Percentiles rank a stretch among this genome's conserved stretches.
Conservation (phyloP, 2,329 filamentous ascomycete species). For the Hypoxylon sp. region DNA sequence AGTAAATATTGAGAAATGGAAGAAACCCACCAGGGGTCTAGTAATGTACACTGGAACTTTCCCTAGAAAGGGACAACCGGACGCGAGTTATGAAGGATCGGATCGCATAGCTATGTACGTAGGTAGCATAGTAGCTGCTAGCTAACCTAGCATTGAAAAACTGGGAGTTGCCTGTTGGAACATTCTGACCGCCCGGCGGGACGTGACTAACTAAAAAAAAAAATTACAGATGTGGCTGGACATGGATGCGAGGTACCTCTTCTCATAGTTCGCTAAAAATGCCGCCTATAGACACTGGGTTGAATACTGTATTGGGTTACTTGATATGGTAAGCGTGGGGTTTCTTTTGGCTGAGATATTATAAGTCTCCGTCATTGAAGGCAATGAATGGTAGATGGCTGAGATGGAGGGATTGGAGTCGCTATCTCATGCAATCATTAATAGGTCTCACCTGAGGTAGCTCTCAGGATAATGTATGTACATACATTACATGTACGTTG, state of each 20-base stretch:
- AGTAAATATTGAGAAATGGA: constrained; percentile 16
- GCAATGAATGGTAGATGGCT: background rate
- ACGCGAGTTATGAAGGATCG: constrained; percentile 27
- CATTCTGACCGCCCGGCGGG: constrained; percentile 24
- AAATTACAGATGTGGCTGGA: constrained; percentile 37
- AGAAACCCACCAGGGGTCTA: constrained; percentile 28
- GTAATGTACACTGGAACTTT: constrained; percentile 39
- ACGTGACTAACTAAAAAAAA: constrained; percentile 31
- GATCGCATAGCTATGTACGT: constrained; percentile 33
- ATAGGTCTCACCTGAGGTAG: constrained; percentile 26
- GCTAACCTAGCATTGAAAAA: constrained; percentile 11
- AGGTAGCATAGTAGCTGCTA: no score
- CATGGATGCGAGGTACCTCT: constrained; percentile 15
- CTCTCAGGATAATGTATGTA: constrained; percentile 14
- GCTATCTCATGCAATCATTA: constrained; percentile 7
- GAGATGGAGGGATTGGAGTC: constrained; percentile 12
- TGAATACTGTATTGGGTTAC: constrained; percentile 29
- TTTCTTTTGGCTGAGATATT: constrained; percentile 15
- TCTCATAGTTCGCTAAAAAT: constrained; percentile 1
- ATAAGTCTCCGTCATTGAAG: constrained; percentile 16
- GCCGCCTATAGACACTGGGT: constrained; percentile 17
- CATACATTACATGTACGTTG: constrained; percentile 1
- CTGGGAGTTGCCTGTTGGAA: constrained; percentile 23
- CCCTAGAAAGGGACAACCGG: constrained; percentile 29
- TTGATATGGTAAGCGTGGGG: constrained; percentile 19